Evolutionary conservation across 495 filamentous ascomycete species (phyloP).

Genomic region (Trichoderma erinaceum): DNA sequence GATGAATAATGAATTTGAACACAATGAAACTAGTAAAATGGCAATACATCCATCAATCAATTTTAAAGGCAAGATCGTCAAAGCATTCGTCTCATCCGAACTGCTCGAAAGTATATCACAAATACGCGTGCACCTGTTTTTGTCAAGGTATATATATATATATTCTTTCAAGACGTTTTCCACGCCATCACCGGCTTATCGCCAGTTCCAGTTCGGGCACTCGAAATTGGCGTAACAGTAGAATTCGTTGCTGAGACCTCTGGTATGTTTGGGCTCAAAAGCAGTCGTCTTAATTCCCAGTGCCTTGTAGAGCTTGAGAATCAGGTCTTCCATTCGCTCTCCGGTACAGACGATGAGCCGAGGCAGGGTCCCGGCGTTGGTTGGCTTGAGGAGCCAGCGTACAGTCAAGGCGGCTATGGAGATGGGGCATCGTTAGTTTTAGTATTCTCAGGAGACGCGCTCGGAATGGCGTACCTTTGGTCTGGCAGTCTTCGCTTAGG

Average conservation of each 20-base stretch:
- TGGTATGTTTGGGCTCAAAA: conserved; percentile 57
- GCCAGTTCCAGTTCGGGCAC: conserved; percentile 48
- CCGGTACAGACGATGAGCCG: conserved; percentile 64
- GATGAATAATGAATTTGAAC: not conserved
- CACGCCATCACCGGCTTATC: conserved; percentile 14
- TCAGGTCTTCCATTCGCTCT: conserved; percentile 55
- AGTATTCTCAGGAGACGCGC: not conserved
- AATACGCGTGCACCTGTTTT: not conserved
- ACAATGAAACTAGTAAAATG: not conserved
- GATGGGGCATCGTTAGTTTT: not conserved
- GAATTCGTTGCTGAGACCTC: conserved; percentile 71
- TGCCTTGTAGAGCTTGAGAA: conserved; percentile 45
- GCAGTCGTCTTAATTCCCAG: conserved; percentile 50
- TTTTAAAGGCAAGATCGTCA: too few relatives aligned
- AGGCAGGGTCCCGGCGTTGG: not conserved
- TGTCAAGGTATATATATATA: not conserved
- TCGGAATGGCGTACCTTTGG: conserved; percentile 48
- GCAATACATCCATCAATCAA: not conserved
- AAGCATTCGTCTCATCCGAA: not conserved
- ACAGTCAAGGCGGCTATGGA: conserved; percentile 60
- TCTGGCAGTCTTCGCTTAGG: conserved; percentile 72
- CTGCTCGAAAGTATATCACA: not conserved
- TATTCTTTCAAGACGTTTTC: not conserved
- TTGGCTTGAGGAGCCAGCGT: conserved; percentile 55
- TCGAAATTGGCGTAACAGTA: conserved; percentile 72